These are phyloP conservation scores for Astrothelium macrocarpum DNA, from an alignment of 495 filamentous ascomycete species.

Conservation along the genomic window DNA sequence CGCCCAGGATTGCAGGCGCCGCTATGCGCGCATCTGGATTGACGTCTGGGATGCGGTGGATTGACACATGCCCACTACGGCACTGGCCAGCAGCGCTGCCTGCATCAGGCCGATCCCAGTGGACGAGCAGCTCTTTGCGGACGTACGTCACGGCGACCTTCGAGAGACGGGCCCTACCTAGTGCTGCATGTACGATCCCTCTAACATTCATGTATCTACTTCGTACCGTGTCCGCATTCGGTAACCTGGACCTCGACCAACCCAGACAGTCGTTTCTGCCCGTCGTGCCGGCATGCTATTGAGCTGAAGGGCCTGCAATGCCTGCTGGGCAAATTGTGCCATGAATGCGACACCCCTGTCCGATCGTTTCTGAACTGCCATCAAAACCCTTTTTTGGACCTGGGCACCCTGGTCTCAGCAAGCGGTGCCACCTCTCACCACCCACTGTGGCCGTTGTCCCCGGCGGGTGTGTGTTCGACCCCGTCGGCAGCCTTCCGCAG, in stretches of 20 bases:
- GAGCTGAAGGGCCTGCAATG: background rate
- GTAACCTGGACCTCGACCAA: background rate
- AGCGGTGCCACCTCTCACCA: background rate
- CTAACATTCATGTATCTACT: background rate
- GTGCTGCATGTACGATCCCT: conserved; percentile 3
- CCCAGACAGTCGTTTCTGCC: conserved; percentile 1
- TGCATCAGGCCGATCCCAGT: background rate
- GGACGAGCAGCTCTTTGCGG: background rate
- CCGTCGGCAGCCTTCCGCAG: conserved; percentile 6
- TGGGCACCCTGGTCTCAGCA: background rate
- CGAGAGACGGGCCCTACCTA: background rate
- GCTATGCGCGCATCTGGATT: conserved; percentile 5
- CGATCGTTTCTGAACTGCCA: background rate
- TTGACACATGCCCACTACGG: background rate
- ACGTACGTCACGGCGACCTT: conserved; percentile 5
- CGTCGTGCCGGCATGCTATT: background rate
- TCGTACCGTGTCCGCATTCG: background rate
- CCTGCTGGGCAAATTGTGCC: background rate
- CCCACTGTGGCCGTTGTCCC: background rate
- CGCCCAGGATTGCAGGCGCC: background rate
- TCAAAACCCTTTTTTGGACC: background rate
- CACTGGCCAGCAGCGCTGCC: conserved; percentile 1
- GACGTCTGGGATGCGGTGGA: conserved; percentile 2
- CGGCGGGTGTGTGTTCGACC: background rate
- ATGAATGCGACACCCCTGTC: background rate